Evolutionary conservation across 2,329 filamentous ascomycete species (phyloP).

Genomic region (Calonectria hongkongensis): DNA sequence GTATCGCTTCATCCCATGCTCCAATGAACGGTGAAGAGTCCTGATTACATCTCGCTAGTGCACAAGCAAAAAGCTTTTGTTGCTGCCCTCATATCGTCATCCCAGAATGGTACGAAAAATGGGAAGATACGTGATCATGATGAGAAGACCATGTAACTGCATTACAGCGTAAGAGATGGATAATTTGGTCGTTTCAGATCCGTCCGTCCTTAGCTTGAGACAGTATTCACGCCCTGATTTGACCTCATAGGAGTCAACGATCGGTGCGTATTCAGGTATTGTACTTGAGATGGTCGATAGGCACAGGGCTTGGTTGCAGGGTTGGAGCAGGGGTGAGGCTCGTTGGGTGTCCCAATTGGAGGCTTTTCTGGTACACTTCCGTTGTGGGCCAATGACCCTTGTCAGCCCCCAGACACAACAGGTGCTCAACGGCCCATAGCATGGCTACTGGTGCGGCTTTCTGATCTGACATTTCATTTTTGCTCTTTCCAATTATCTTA

Average conservation of each 20-base stretch:
- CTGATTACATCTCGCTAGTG: constrained; percentile 28
- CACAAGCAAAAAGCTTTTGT: neutral
- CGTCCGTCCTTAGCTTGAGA: constrained; percentile 17
- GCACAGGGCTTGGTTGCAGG: neutral
- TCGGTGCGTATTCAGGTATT: neutral
- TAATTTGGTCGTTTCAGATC: constrained; percentile 29
- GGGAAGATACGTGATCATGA: constrained; percentile 18
- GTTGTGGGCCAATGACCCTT: neutral
- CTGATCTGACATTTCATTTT: neutral
- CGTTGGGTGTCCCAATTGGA: neutral
- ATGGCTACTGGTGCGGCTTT: neutral
- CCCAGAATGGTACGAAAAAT: constrained; percentile 42
- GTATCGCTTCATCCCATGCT: neutral
- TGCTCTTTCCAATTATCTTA: neutral
- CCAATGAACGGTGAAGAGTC: neutral
- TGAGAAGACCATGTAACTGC: constrained; percentile 25
- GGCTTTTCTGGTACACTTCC: neutral
- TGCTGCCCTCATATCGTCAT: constrained; percentile 5
- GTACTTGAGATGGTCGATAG: neutral
- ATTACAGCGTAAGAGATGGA: neutral
- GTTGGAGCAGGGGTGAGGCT: neutral
- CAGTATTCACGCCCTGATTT: neutral
- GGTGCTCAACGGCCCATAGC: neutral
- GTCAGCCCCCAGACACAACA: neutral
- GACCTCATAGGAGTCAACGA: no score